Percentiles rank a stretch among this genome's conserved stretches.
phyloP scores from a whole-genome alignment of 805 yeast species.

The Saccharomycopsis synnaedendra region DNA sequence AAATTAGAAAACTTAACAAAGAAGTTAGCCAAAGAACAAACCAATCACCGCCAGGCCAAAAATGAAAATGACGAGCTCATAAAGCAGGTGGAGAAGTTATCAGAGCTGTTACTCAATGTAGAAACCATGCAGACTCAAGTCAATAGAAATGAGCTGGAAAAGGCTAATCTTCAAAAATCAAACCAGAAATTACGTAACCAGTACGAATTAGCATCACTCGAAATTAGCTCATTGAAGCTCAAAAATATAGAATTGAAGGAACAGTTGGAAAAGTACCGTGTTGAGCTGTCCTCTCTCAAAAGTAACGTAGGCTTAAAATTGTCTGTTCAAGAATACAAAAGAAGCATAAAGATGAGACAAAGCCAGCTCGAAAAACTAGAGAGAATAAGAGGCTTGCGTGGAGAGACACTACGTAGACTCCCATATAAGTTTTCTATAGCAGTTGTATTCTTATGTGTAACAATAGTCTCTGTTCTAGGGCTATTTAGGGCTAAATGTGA shows the following conservation, averaged over 20 bases:
- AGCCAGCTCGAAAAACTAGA: too few relatives aligned
- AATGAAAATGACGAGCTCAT: constrained; percentile 1
- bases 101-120: background rate
- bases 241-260: constrained; percentile 6
- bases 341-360: too few relatives aligned
- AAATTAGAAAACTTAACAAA: too few relatives aligned
- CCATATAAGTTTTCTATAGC: too few relatives aligned
- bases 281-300: background rate
- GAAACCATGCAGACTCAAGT: background rate
- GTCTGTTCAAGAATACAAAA: too few relatives aligned
- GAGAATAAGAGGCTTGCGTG: too few relatives aligned
- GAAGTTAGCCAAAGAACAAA: too few relatives aligned
- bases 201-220: background rate
- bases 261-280: constrained; percentile 1
- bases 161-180: background rate
- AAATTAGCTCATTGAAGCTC: constrained; percentile 4
- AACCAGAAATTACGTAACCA: background rate
- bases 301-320: too few relatives aligned
- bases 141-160: background rate
- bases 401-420: too few relatives aligned
- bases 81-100: background rate
- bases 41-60: background rate
- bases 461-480: too few relatives aligned
- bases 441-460: too few relatives aligned
- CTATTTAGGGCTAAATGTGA: too few relatives aligned